phyloP scores from a whole-genome alignment of 2,329 filamentous ascomycete genomes.

The Phialophora verrucosa region DNA sequence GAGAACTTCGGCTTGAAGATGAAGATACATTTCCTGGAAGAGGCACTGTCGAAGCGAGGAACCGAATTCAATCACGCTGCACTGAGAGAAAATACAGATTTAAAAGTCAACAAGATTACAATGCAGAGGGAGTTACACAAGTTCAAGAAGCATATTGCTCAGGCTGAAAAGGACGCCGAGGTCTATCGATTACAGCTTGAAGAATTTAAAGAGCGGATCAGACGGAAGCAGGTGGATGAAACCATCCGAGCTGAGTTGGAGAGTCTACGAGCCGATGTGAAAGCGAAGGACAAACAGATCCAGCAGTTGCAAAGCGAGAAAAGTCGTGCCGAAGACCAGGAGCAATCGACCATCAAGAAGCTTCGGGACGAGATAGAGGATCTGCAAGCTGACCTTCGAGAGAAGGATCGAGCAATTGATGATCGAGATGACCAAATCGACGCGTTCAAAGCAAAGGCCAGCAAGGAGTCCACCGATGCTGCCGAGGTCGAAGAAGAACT shows the following conservation, averaged over 20 bases:
- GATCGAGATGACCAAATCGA: slow-evolving; percentile 78
- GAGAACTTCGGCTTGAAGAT: slow-evolving; percentile 97
- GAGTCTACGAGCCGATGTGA: slow-evolving; percentile 56
- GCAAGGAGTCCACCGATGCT: slow-evolving; percentile 51
- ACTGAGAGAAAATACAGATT: slow-evolving; percentile 90
- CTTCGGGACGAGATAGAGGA: slow-evolving; percentile 76
- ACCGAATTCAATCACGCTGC: slow-evolving; percentile 88
- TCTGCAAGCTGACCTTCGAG: slow-evolving; percentile 74
- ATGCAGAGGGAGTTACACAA: slow-evolving; percentile 85
- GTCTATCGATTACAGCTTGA: slow-evolving; percentile 79
- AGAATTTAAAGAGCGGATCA: slow-evolving; percentile 81
- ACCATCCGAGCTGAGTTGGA: slow-evolving; percentile 68
- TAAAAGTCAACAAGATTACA: slow-evolving; percentile 90
- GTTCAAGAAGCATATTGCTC: slow-evolving; percentile 81
- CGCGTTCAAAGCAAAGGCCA: slow-evolving; percentile 60
- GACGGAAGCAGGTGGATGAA: slow-evolving; percentile 75
- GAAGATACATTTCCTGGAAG: slow-evolving; percentile 95
- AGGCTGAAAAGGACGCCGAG: slow-evolving; percentile 86
- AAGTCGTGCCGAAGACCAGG: slow-evolving; percentile 61
- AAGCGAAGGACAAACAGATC: slow-evolving; percentile 53
- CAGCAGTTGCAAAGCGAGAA: slow-evolving; percentile 66
- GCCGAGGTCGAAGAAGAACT: slow-evolving; percentile 58
- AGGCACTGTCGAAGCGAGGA: slow-evolving; percentile 83
- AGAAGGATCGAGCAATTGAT: slow-evolving; percentile 75
- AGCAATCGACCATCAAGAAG: slow-evolving; percentile 65